Evolutionary conservation across 1,139 yeast genomes (phyloP), one percentile per base, ranked within the genome.

Genomic region (Pichia sp.): DNA sequence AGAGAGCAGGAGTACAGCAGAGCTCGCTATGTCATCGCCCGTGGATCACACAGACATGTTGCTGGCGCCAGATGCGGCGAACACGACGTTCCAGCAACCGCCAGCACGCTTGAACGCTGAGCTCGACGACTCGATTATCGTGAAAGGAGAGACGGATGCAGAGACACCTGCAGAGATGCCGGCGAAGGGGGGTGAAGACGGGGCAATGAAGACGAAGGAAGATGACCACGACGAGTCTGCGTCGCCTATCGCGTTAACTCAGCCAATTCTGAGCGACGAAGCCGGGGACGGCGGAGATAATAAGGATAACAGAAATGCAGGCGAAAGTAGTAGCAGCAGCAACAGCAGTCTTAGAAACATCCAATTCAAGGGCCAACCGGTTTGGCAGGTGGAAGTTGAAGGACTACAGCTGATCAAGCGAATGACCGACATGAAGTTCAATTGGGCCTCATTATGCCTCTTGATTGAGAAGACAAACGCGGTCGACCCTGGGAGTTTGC

Each of bases 331-430:
- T 6, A 41, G 44, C 13, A 36, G 15, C 40, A 13, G 34, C 3
- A 31, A 3, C 19, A 26, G 19, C n/a, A 26, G 16, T 15, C n/a
- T 41, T 16, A 30, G 19, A 32, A 38, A 43, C 5, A 16, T 47
- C 2, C 47, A 50, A 29, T 54, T 42, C 10, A 49, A 46, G 36
- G 57, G 57, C 7, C 54, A 54, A 43, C 57, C 57, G 26, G 57
- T 44, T 13, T 54, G 54, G 54, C 52, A 51, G 41, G 16, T 54
- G 10, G 29, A 13, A 10, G 19, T 43, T 2, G 40, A 47, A 8
- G 43, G n/a, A 15, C 32, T 43, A 13, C 16, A 2, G 19, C 5
- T 50, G 23, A 47, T 52, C 8, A 50, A 45, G 23, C 47, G 50
- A 26, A 50, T 49, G 50, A 42, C 47, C 29, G 57, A 55, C 32